Conservation (phyloP, 305 asterid genomes). For the Fraxinus baroniana region DNA sequence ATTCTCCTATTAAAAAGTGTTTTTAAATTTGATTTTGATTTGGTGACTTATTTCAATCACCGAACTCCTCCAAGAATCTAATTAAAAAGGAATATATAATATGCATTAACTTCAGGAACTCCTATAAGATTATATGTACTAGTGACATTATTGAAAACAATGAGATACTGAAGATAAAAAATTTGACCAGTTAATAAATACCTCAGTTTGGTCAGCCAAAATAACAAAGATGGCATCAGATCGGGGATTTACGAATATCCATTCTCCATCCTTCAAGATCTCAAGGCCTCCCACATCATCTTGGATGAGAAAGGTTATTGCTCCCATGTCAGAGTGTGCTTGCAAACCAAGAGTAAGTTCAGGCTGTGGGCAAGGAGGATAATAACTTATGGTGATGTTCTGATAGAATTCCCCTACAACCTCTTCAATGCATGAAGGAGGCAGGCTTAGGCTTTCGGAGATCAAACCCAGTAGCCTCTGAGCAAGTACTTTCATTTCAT, state of each 20-base stretch:
- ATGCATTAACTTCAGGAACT: background rate
- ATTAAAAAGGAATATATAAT: background rate
- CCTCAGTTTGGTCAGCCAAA: slow-evolving; percentile 96
- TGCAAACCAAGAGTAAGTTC: slow-evolving; percentile 95
- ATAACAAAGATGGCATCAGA: slow-evolving; percentile 67
- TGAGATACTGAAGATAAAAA: background rate
- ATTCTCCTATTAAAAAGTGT: background rate
- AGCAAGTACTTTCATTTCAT: slow-evolving; percentile 62
- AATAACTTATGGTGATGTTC: slow-evolving; percentile 80
- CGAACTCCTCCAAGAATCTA: slow-evolving; percentile 14
- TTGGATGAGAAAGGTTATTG: slow-evolving; percentile 81
- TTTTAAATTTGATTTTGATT: background rate
- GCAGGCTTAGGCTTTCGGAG: slow-evolving; percentile 65
- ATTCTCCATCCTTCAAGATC: slow-evolving; percentile 75
- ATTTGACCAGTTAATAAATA: slow-evolving; percentile 20
- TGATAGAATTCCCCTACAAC: slow-evolving; percentile 73
- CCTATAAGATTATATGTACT: background rate
- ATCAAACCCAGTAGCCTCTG: slow-evolving; percentile 60
- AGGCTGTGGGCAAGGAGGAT: slow-evolving; percentile 96
- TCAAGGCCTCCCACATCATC: slow-evolving; percentile 94
- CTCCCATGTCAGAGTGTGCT: slow-evolving; percentile 89
- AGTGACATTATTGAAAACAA: background rate
- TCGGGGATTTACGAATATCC: slow-evolving; percentile 62
- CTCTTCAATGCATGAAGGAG: slow-evolving; percentile 56
- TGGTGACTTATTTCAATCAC: background rate